A percentile compares a stretch with the other conserved stretches of the same genome.
Conservation (phyloP, 768 basidiomycete genomes). For the Tremella fuciformis region DNA sequence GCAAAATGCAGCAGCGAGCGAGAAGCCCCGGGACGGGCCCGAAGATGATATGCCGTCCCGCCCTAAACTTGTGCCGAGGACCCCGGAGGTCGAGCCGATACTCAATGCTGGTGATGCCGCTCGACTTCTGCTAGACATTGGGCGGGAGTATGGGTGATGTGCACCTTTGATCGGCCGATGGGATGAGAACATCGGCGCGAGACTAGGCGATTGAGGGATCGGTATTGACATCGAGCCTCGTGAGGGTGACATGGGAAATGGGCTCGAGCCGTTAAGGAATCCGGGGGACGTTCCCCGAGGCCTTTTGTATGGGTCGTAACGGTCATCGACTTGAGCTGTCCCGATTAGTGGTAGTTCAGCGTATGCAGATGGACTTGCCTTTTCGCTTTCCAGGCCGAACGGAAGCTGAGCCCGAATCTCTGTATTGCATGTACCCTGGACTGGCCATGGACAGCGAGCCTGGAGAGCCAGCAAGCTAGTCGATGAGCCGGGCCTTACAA, state of each 20-base stretch:
- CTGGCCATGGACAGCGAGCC: constrained; percentile 27
- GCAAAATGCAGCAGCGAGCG: constrained; percentile 19
- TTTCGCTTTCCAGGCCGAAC: constrained; percentile 46
- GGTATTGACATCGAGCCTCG: constrained; percentile 26
- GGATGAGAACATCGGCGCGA: constrained; percentile 16
- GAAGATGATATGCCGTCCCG: constrained; percentile 1
- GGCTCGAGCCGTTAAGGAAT: constrained; percentile 2
- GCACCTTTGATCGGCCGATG: constrained; percentile 4
- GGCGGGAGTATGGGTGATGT: constrained; percentile 33
- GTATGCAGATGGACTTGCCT: constrained; percentile 18
- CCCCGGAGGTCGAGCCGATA: constrained; percentile 35
- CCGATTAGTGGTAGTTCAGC: background rate
- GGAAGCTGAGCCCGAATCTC: constrained; percentile 38
- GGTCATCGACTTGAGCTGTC: constrained; percentile 40
- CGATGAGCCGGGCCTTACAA: constrained; percentile 4
- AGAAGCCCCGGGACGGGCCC: background rate
- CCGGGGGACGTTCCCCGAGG: constrained; percentile 40
- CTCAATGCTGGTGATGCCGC: constrained; percentile 41
- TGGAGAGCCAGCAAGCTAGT: constrained; percentile 34
- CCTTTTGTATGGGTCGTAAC: constrained; percentile 48
- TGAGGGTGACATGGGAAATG: constrained; percentile 37
- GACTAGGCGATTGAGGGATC: constrained; percentile 38
- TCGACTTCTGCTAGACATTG: constrained; percentile 32
- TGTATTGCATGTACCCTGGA: constrained; percentile 42
- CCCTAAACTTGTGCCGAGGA: constrained; percentile 24